Conservation (phyloP, 1,284 basidiomycete genomes). For the Volvariella surrecta region DNA sequence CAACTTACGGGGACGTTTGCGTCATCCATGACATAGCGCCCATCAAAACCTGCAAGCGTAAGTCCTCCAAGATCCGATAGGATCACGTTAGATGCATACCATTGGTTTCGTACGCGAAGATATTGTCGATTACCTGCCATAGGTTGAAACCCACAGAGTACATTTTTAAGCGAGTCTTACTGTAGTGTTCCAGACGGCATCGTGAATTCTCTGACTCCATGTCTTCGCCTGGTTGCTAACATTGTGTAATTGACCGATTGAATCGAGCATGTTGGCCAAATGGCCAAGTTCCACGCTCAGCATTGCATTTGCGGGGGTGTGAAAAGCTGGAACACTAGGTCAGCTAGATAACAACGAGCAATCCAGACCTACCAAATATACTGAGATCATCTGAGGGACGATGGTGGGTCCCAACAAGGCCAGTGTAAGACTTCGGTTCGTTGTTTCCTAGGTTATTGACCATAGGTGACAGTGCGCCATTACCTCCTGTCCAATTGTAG, state of each 20-base stretch:
- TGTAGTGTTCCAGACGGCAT: constrained; percentile 58
- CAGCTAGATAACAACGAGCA: not conserved
- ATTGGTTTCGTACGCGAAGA: constrained; percentile 75
- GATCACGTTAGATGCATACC: constrained; percentile 26
- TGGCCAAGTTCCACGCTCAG: constrained; percentile 62
- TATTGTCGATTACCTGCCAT: constrained; percentile 44
- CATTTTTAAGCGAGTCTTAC: constrained; percentile 23
- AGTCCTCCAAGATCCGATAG: not conserved
- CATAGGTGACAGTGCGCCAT: constrained; percentile 51
- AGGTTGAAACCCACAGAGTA: constrained; percentile 6
- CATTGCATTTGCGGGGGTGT: constrained; percentile 76
- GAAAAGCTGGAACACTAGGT: constrained; percentile 39
- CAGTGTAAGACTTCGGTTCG: constrained; percentile 59
- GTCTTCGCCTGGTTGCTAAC: constrained; percentile 45
- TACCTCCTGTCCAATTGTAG: constrained; percentile 72
- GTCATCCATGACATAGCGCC: constrained; percentile 72
- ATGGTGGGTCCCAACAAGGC: constrained; percentile 66
- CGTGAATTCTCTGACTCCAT: constrained; percentile 51
- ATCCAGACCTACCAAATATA: constrained; percentile 41
- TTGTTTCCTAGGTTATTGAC: constrained; percentile 62
- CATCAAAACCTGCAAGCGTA: constrained; percentile 42
- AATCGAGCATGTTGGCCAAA: constrained; percentile 52
- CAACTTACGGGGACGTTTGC: constrained; percentile 67
- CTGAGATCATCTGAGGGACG: constrained; percentile 70
- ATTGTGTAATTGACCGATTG: constrained; percentile 34